Percentiles rank a stretch among this genome's conserved stretches.
Conservation (phyloP, 106 monocot genomes). For the Xerophyta viscosa region DNA sequence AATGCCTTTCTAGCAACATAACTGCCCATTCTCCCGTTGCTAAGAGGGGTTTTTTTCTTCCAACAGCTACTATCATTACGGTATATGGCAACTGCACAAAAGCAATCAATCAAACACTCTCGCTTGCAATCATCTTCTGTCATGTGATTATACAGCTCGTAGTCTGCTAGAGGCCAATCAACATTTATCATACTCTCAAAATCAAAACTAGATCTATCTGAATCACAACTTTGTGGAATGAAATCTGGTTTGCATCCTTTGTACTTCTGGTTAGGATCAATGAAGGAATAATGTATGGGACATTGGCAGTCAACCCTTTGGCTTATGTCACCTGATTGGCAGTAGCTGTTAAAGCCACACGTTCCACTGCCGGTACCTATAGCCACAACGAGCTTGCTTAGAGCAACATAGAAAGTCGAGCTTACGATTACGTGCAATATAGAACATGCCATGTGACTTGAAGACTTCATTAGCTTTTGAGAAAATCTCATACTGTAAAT, state of each 20-base stretch:
- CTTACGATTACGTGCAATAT: too few relatives aligned
- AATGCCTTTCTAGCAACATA: background rate
- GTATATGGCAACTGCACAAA: constrained; percentile 13
- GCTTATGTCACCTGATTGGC: background rate
- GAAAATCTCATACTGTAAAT: too few relatives aligned
- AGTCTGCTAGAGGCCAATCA: constrained; percentile 3
- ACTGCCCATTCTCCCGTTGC: background rate
- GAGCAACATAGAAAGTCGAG: background rate
- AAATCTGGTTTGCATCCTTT: constrained; percentile 27
- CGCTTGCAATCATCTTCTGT: background rate
- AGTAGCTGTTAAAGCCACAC: constrained; percentile 28
- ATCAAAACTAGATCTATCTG: background rate
- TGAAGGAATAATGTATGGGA: constrained; percentile 12
- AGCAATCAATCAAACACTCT: constrained; percentile 6
- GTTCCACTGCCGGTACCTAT: constrained; percentile 8
- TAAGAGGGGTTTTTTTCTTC: constrained; percentile 17
- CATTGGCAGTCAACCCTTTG: constrained; percentile 8
- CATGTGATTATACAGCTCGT: background rate
- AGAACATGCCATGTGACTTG: too few relatives aligned
- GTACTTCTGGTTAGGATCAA: constrained; percentile 11
- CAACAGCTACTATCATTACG: background rate
- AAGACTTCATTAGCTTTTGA: too few relatives aligned
- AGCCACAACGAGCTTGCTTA: background rate
- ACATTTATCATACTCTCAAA: background rate
- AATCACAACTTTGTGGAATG: constrained; percentile 9